phyloP scores from a whole-genome alignment of 2,329 filamentous ascomycete genomes.

The Shiraia sp. region DNA sequence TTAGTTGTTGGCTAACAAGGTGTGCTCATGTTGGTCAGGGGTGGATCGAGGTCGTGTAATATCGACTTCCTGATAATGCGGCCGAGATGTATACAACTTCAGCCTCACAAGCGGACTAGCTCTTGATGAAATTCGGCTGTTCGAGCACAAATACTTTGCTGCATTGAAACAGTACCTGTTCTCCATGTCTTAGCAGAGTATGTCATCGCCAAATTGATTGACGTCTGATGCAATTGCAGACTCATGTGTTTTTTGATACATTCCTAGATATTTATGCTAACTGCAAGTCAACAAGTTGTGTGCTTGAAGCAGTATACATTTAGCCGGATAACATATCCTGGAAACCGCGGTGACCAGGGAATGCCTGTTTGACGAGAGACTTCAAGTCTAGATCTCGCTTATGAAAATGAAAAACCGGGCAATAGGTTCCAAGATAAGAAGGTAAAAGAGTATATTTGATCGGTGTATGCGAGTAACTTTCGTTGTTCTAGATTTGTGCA shows the following conservation, averaged over 20 bases:
- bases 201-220: no score
- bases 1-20: constrained; percentile 1
- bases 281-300: not conserved
- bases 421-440: not conserved
- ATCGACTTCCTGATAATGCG: constrained; percentile 23
- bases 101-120: constrained; percentile 20
- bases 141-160: no score
- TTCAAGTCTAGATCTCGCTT: no score
- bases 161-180: no score
- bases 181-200: no score
- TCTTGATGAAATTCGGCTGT: no score
- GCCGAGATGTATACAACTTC: constrained; percentile 16
- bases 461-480: not conserved
- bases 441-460: not conserved
- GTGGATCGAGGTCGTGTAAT: constrained; percentile 15
- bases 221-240: no score
- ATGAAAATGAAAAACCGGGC: no score
- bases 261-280: no score
- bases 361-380: not conserved
- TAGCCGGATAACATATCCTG: constrained; percentile 33
- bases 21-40: constrained; percentile 8
- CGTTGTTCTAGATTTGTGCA: no score
- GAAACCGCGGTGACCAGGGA: not conserved
- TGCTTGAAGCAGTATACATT: constrained; percentile 14
- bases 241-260: no score